Evolutionary conservation across 306 rosid species (phyloP).

Genomic region (Cyamopsis tetragonoloba): DNA sequence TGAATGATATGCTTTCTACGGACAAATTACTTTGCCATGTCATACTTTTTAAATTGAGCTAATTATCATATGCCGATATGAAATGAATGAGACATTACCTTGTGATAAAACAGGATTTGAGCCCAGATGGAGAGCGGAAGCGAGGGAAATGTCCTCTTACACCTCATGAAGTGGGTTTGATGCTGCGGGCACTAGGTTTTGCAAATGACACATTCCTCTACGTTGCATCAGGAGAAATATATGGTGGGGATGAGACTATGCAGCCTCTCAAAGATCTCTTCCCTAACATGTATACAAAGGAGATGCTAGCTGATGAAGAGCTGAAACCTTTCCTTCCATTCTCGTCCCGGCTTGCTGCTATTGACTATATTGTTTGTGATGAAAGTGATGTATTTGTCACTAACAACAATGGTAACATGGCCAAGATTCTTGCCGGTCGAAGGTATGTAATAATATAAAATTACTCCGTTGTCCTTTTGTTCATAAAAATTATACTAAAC

Average conservation of each 20-base stretch:
- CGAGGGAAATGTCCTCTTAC: constrained; percentile 96
- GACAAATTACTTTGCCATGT: not conserved
- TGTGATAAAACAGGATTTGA: constrained; percentile 58
- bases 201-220: constrained; percentile 79
- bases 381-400: constrained; percentile 94
- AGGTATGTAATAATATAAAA: constrained; percentile 53
- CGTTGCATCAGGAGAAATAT: constrained; percentile 96
- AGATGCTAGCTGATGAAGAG: constrained; percentile 81
- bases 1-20: constrained; percentile 7
- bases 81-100: constrained; percentile 18
- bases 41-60: not conserved
- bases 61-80: not conserved
- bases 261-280: constrained; percentile 87
- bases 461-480: not conserved
- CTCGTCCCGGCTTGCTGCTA: constrained; percentile 95
- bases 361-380: constrained; percentile 93
- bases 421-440: constrained; percentile 93
- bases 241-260: constrained; percentile 95
- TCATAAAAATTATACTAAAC: not conserved
- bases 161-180: constrained; percentile 94
- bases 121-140: constrained; percentile 80
- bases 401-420: constrained; percentile 98
- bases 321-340: constrained; percentile 81
- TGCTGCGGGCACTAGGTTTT: constrained; percentile 93
- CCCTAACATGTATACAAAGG: constrained; percentile 91